Conservation (phyloP, 2,329 filamentous ascomycete species). For the Colletotrichum sansevieriae region DNA sequence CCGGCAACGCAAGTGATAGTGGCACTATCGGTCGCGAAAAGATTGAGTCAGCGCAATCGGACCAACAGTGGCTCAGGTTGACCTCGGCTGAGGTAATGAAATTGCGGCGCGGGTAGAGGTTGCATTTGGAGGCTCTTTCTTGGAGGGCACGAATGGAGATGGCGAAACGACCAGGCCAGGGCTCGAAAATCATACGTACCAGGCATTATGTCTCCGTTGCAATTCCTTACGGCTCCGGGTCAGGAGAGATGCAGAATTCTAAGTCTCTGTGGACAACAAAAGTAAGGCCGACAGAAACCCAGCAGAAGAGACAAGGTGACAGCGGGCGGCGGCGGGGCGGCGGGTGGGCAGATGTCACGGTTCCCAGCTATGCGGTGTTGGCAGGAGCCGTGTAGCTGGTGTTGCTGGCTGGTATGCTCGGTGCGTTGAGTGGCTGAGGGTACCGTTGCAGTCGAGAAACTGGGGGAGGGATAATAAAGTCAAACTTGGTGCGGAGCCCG, state of each 20-base stretch:
- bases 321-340: background rate
- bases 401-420: background rate
- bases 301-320: background rate
- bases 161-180: background rate
- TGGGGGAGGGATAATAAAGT: background rate
- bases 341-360: constrained; percentile 14
- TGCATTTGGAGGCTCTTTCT: background rate
- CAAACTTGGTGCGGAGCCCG: no score
- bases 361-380: constrained; percentile 1
- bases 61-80: background rate
- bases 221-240: background rate
- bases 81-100: constrained; percentile 18
- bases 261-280: background rate
- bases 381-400: background rate
- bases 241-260: background rate
- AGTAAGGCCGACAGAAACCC: background rate
- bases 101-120: constrained; percentile 6
- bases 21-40: constrained; percentile 57
- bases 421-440: background rate
- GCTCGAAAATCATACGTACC: constrained; percentile 17
- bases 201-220: constrained; percentile 31
- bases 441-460: background rate
- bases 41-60: constrained; percentile 25
- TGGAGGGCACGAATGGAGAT: background rate
- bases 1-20: constrained; percentile 68